Evolutionary conservation across 495 filamentous ascomycete species (phyloP).

Genomic region (Podospora pseudopauciseta): DNA sequence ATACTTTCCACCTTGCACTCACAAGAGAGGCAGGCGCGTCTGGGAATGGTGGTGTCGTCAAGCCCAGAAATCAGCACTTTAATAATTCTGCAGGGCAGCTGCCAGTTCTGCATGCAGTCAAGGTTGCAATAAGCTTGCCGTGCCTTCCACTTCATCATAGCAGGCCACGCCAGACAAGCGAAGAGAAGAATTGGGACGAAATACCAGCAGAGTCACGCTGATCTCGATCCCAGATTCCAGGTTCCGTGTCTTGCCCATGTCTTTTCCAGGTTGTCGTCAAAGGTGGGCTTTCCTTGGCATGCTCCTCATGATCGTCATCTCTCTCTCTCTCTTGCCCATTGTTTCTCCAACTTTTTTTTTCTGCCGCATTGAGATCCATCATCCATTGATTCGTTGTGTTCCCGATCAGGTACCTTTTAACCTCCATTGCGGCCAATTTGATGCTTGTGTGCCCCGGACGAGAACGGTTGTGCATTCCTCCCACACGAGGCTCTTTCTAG

Average conservation of each 20-base stretch:
- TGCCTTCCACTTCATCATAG: not conserved
- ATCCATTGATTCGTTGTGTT: not conserved
- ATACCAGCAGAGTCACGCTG: not conserved
- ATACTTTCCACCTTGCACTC: not conserved
- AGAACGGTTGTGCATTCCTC: not conserved
- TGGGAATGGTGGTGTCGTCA: not conserved
- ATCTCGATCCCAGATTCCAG: slow-evolving; percentile 3
- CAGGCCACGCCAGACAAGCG: not conserved
- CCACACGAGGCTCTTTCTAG: not conserved
- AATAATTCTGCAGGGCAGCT: not conserved
- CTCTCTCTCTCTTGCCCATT: not conserved
- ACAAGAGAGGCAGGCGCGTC: not conserved
- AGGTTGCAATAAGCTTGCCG: not conserved
- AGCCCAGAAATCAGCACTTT: not conserved
- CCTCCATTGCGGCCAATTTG: not conserved
- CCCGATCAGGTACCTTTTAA: not conserved
- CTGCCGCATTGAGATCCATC: not conserved
- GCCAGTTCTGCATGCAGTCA: not conserved
- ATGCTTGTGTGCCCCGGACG: not conserved
- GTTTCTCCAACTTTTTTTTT: slow-evolving; percentile 1
- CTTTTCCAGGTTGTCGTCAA: not conserved
- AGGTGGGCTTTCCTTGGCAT: not conserved
- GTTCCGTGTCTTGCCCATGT: not conserved
- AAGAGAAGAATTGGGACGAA: not conserved
- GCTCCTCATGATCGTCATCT: slow-evolving; percentile 2